Base-by-base conservation (phyloP, 768 basidiomycete genomes). In the Kwoniella sp. region DNA sequence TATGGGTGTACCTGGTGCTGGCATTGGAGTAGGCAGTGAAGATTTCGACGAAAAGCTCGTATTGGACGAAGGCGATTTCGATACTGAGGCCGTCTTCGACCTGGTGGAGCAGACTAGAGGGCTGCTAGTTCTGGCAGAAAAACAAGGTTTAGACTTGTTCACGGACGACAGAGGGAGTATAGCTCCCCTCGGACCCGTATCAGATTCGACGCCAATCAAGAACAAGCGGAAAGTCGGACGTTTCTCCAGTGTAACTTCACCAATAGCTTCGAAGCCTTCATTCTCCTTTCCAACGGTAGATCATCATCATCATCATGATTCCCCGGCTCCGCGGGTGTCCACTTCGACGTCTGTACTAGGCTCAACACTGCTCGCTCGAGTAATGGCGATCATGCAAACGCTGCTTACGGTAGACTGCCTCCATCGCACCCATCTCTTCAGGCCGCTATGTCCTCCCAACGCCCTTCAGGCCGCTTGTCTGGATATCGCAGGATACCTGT, bases 331-430 rank as follows among this genome's bases (percentile, higher is more conserved):
- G 21, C 29, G 40, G 27, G 25, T 21, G 50, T 56, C 46, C 12
- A 55, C 48, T 10, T 44, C 62, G 13, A 33, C 22, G 26, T 19
- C 57, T 19, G 53, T 68, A 10, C 64, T 60, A 27, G 67, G 66
- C 17, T 40, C 59, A 19, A 26, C 55, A 88, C 13, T 84, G 83
- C 26, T 78, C 86, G 36, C 83, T 88, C 33, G 83, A 83, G n/a
- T 89, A 86, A 4, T 71, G 24, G 25, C 40, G 1, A 25, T 68
- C 21, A 60, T 74, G 10, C 30, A 55, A 12, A 40, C 54, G 1
- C 80, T 92, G 22, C 82, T 91, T 19, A 78, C 82, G 5, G 87
- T 88, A 61, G 91, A 92, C 71, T 89, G 89, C 72, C 86, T 89
- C 1, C 89, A 85, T 78, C 84, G 84, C 64, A 83, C 85, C 1